Evolutionary conservation across 306 rosid genomes (phyloP).

Genomic region (Canavalia ensiformis): DNA sequence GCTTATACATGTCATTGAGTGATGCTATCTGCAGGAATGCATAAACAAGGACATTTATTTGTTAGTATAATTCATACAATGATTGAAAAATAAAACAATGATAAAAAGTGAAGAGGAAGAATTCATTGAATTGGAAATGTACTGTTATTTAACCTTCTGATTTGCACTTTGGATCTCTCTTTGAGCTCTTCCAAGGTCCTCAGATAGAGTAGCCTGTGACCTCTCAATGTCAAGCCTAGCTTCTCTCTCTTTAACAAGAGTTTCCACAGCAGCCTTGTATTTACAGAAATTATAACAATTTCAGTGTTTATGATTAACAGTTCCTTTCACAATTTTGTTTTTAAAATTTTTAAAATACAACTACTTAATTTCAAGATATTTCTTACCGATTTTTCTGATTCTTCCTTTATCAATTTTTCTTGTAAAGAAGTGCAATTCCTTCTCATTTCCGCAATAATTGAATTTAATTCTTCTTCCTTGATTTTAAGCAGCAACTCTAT

Average conservation of each 20-base stretch:
- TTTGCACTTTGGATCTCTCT: constrained; percentile 92
- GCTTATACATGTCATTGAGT: constrained; percentile 96
- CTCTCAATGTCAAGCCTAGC: constrained; percentile 84
- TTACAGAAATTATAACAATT: constrained; percentile 23
- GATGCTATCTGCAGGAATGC: constrained; percentile 77
- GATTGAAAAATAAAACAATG: neutral
- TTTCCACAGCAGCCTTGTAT: constrained; percentile 81
- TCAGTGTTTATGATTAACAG: constrained; percentile 27
- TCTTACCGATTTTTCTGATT: constrained; percentile 84
- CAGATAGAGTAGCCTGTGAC: constrained; percentile 72
- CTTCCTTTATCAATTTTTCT: constrained; percentile 88
- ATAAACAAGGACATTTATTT: constrained; percentile 23
- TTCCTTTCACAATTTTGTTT: constrained; percentile 30
- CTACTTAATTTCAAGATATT: constrained; percentile 4
- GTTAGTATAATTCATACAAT: neutral
- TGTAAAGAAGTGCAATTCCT: constrained; percentile 72
- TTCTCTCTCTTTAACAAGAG: constrained; percentile 79
- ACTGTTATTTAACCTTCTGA: constrained; percentile 75
- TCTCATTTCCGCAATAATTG: constrained; percentile 79
- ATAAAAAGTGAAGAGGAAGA: constrained; percentile 32
- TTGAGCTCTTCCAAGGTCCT: constrained; percentile 88
- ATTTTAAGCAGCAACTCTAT: constrained; percentile 74
- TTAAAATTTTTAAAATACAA: neutral
- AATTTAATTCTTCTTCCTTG: constrained; percentile 91
- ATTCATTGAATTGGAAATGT: constrained; percentile 2